phyloP scores from a whole-genome alignment of 768 basidiomycete species.

The Boletus subparvulus region DNA sequence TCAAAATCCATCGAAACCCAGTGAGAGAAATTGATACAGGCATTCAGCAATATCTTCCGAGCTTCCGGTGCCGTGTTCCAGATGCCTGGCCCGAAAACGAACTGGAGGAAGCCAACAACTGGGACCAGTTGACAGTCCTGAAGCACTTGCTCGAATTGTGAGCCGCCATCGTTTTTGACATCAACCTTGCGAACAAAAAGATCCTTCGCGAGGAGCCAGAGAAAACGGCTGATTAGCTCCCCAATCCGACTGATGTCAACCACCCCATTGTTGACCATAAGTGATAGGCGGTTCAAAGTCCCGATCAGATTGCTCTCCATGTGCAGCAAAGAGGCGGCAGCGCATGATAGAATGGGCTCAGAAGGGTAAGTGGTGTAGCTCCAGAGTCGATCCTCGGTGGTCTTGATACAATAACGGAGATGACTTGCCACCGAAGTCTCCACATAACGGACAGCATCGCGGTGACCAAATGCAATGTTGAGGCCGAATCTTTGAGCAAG shows the following conservation, averaged over 20 bases:
- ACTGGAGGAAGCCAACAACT: background rate
- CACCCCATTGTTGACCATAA: background rate
- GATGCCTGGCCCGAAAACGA: background rate
- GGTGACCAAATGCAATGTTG: background rate
- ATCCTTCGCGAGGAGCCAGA: slow-evolving; percentile 9
- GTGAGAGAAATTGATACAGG: background rate
- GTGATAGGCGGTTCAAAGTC: background rate
- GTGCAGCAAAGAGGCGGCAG: background rate
- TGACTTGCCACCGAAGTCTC: background rate
- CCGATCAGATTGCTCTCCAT: background rate
- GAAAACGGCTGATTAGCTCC: slow-evolving; percentile 6
- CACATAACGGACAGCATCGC: too few species aligned
- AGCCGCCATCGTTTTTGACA: too few species aligned
- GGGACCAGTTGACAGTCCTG: background rate
- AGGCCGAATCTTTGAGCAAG: background rate
- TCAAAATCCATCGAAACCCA: background rate
- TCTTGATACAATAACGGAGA: background rate
- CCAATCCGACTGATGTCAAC: slow-evolving; percentile 1
- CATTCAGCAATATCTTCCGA: background rate
- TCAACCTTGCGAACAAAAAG: background rate
- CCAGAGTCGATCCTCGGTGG: background rate
- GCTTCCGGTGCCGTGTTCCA: too few species aligned
- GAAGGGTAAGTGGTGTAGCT: slow-evolving; percentile 7
- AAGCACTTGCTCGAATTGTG: background rate
- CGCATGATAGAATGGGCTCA: slow-evolving; percentile 5